Base-by-base conservation (phyloP, 2,329 filamentous ascomycete genomes). In the Metarhizium sp. region DNA sequence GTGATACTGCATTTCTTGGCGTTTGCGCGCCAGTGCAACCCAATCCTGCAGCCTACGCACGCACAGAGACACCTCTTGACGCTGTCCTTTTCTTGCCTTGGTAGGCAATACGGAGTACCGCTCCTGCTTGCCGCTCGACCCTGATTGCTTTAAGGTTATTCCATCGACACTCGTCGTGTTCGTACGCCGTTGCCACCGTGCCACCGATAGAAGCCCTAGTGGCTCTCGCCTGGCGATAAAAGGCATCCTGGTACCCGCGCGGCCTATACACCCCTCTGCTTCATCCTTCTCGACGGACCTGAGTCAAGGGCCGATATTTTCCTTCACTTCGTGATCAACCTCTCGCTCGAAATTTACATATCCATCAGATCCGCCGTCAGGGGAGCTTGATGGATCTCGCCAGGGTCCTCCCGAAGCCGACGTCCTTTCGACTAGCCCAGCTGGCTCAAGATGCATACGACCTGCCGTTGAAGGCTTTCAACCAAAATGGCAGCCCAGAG, bases 371-470 rank as follows among this genome's bases (percentile, higher is more conserved):
- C 20, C 14, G 29, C n/a, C 34, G 4, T 16, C 38, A 30, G 38
- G 25, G 30, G 3, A 47, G 25, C 38, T 57, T 58, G 56, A 73
- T 73, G 71, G 69, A 65, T 70, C 68, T 66, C 55, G 69, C 71
- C 62, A 63, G 64, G 55, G 64, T 67, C 55, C 66, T 70, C 54
- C 65, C 72, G 49, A 70, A 72, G 60, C 75, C 76, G 59, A 70
- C 72, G 54, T 76, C 77, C 50, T 75, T 74, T 59, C 75, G 77
- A 59, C 64, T 77, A 58, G 64, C 69, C 43, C 64, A 65, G 56
- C 59, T 73, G 52, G 69, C 68, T 30, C 68, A 68, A 58, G 55
- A 69, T 64, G 68, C 69, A 50, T 73, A 73, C 61, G 71, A 77
- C 29, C 62, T 73, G 53, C 73, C 74, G 5, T 63, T 78, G 52